Percentiles rank a stretch among this genome's conserved stretches.
Evolutionary conservation across 2,329 filamentous ascomycete species (phyloP).

Genomic region (Beauveria varroae): DNA sequence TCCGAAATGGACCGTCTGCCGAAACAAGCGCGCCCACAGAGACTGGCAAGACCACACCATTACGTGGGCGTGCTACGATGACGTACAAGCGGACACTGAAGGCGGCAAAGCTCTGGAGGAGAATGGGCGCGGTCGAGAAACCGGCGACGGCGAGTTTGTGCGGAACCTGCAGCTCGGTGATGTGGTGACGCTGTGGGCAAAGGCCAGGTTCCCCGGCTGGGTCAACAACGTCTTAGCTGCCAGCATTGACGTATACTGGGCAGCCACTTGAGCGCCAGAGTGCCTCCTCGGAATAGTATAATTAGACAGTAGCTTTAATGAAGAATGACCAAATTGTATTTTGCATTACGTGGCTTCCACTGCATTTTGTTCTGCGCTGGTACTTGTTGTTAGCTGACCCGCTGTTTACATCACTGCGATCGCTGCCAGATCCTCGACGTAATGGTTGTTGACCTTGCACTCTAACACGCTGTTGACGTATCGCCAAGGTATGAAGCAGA

Average conservation of each 20-base stretch:
- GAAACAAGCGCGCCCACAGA: conserved; percentile 32
- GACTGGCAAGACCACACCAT: conserved; percentile 36
- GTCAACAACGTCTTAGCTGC: conserved; percentile 41
- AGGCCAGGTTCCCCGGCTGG: conserved; percentile 50
- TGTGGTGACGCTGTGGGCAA: conserved; percentile 54
- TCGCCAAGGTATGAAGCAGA: not conserved
- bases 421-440: not conserved
- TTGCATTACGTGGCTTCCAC: not conserved
- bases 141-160: conserved; percentile 48
- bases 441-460: not conserved
- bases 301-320: not conserved
- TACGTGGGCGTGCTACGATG: conserved; percentile 46
- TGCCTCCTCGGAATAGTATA: not conserved
- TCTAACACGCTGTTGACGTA: not conserved
- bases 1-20: conserved; percentile 38
- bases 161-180: conserved; percentile 50
- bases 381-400: not conserved
- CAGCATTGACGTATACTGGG: conserved; percentile 52
- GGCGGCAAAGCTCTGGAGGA: conserved; percentile 30
- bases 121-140: conserved; percentile 42
- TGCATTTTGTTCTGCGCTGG: not conserved
- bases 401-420: not conserved
- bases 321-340: not conserved
- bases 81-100: conserved; percentile 34
- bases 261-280: conserved; percentile 23